A percentile compares a stretch with the other conserved stretches of the same genome.
phyloP scores from a whole-genome alignment of 768 basidiomycete genomes.

The Xerocomellus intermedius region DNA sequence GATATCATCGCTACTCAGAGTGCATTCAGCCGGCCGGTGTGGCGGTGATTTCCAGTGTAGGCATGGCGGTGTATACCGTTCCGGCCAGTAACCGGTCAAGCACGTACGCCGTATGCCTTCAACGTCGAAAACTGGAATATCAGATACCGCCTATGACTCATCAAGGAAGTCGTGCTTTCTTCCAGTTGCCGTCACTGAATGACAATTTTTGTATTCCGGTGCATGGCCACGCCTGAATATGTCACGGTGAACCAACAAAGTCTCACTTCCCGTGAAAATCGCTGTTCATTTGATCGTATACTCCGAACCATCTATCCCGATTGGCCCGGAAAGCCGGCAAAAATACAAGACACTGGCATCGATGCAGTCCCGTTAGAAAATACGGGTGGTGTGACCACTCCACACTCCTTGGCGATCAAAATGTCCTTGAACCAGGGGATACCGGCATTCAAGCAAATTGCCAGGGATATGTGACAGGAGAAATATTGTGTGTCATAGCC shows the following conservation, averaged over 20 bases:
- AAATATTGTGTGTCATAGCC: not conserved
- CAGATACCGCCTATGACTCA: no score
- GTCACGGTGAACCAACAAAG: not conserved
- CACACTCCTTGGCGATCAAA: not conserved
- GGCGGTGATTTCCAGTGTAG: slow-evolving; percentile 12
- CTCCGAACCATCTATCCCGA: not conserved
- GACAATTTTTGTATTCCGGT: not conserved
- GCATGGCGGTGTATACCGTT: slow-evolving; percentile 5
- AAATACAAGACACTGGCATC: not conserved
- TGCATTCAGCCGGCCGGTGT: not conserved
- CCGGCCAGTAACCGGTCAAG: not conserved
- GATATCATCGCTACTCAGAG: not conserved
- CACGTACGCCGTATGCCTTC: not conserved
- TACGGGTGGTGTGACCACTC: not conserved
- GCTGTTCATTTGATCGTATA: not conserved
- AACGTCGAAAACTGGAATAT: not conserved
- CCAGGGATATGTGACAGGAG: not conserved
- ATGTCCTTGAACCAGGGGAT: not conserved
- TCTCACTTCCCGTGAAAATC: not conserved
- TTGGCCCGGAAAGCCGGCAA: not conserved
- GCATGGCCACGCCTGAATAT: not conserved
- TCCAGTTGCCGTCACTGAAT: no score
- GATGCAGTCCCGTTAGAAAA: not conserved
- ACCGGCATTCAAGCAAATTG: not conserved
- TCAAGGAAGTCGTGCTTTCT: not conserved